Evolutionary conservation across 2,329 filamentous ascomycete genomes (phyloP), one percentile per base, ranked within the genome.

Genomic region (Leptographium galeiforme): DNA sequence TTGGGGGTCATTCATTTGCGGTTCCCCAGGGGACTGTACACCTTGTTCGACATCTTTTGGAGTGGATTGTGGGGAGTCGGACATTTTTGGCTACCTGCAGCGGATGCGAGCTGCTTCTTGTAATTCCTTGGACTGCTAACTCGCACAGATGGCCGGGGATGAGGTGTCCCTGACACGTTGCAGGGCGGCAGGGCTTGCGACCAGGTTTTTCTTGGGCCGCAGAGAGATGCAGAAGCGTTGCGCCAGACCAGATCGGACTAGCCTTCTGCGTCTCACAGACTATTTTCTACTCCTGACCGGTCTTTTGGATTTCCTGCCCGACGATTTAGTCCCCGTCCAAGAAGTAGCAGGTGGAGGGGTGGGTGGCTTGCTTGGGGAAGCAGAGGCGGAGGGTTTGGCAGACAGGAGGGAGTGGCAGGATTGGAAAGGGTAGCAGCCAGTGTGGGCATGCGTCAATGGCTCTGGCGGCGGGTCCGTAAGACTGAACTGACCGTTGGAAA

Each of bases 31-130:
- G 76, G 89, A 94, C 78, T 89, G 87, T 81, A 81, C 85, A 81
- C 81, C 84, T 79, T 85, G 86, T 79, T 95, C 91, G 78, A 89
- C 87, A 77, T 94, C 89, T 79, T 94, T 93, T 67, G 87, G 84
- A 78, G 89, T 88, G 81, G 85, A 89, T 81, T 89, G 77, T 72
- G 78, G 77, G 73, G 78, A 80, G 72, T 80, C 87, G 78, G 90
- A 95, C 90, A 96, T 93, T 89, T 87, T 84, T 84, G 82, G 82
- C 77, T 79, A 77, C 74, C 74, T 79, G 77, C 77, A 80, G 76
- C 76, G 77, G 77, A 69, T 77, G 72, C 73, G 76, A 70, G 74
- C 76, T 78, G 76, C 71, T 74, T 77, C 73, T 74, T 72, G 57
- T 58, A 76, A 72, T 75, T 72, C 72, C 70, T 72, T 73, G 72